A percentile compares a stretch with the other conserved stretches of the same genome.
Evolutionary conservation across 129 eudicot species (phyloP).

Genomic region (Scalesia atractyloides): DNA sequence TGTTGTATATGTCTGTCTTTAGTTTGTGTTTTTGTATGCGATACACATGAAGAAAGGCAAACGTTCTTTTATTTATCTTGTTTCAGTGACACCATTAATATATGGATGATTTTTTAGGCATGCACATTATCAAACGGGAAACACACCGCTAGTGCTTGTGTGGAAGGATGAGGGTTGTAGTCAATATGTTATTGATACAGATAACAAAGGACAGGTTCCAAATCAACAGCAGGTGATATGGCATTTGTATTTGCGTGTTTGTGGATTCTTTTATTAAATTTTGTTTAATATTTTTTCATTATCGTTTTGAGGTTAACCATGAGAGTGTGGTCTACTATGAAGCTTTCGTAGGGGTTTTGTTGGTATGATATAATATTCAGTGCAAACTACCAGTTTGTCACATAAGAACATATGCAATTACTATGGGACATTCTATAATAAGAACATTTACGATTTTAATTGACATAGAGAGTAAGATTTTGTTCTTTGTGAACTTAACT

Average conservation of each 20-base stretch:
- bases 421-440: not conserved
- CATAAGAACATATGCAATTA: not conserved
- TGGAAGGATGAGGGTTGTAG: slow-evolving; percentile 97
- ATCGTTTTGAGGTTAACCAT: slow-evolving; percentile 14
- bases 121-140: slow-evolving; percentile 91
- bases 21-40: not conserved
- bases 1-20: slow-evolving; percentile 4
- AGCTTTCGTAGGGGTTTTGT: slow-evolving; percentile 14
- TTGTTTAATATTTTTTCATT: not conserved
- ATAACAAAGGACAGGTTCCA: slow-evolving; percentile 77
- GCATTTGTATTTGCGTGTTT: slow-evolving; percentile 10
- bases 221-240: slow-evolving; percentile 73
- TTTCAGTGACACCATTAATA: not conserved
- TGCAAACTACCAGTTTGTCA: slow-evolving; percentile 5
- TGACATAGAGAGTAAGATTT: not conserved
- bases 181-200: slow-evolving; percentile 90
- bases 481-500: not conserved
- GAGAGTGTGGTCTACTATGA: slow-evolving; percentile 1
- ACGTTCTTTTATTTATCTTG: not conserved
- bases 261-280: slow-evolving; percentile 5
- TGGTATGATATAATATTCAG: not conserved
- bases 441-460: not conserved
- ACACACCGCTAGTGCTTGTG: slow-evolving; percentile 78
- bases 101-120: slow-evolving; percentile 46
- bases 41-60: not conserved